Evolutionary conservation across 768 basidiomycete species (phyloP).

Genomic region (Neoboletus brunneissimus): DNA sequence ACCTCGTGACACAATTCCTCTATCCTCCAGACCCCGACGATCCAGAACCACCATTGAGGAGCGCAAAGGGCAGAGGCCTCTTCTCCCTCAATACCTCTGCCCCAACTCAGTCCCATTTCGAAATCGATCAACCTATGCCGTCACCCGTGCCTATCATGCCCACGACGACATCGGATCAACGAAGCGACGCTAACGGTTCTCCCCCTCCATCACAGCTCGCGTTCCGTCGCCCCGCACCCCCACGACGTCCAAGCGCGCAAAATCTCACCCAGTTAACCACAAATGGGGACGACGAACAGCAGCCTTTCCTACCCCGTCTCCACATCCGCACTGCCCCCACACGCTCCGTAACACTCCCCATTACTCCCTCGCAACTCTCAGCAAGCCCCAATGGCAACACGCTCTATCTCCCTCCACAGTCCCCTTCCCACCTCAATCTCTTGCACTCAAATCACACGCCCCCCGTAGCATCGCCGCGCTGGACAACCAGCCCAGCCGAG

Average conservation of each 20-base stretch:
- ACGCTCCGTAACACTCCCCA: conserved; percentile 60
- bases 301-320: conserved; percentile 50
- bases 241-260: conserved; percentile 60
- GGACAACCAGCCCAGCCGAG: conserved; percentile 35
- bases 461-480: conserved; percentile 47
- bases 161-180: conserved; percentile 38
- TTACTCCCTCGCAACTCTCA: conserved; percentile 29
- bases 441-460: conserved; percentile 58
- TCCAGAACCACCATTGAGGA: conserved; percentile 23
- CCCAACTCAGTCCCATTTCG: conserved; percentile 51
- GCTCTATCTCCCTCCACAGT: conserved; percentile 34
- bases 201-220: conserved; percentile 63
- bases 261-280: conserved; percentile 63
- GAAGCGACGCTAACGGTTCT: conserved; percentile 51
- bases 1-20: conserved; percentile 38
- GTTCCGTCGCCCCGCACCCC: conserved; percentile 51
- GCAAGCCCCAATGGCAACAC: conserved; percentile 21
- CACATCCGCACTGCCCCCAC: conserved; percentile 58
- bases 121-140: conserved; percentile 52
- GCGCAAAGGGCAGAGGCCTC: conserved; percentile 46
- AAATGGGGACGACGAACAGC: conserved; percentile 44
- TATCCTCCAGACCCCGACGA: conserved; percentile 12
- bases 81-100: conserved; percentile 66
- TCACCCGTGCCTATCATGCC: conserved; percentile 61
- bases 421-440: conserved; percentile 62